Percentiles rank a stretch among this genome's conserved stretches.
Conservation (phyloP, 371 early-diverging fungal genomes). For the Coemansia sp. region DNA sequence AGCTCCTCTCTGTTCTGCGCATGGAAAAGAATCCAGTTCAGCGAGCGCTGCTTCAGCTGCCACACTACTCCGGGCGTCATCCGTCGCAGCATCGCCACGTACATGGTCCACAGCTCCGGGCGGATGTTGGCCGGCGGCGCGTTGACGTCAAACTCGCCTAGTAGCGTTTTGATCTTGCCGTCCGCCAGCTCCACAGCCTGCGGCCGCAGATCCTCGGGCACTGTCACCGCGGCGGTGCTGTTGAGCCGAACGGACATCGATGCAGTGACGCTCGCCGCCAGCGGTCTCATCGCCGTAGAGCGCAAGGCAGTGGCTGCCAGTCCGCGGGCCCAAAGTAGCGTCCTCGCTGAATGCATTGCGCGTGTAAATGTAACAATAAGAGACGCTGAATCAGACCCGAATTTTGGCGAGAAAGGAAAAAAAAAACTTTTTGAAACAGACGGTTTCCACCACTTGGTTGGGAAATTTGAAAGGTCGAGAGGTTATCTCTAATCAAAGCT, state of each 20-base stretch:
- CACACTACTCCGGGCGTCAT: conserved; percentile 2
- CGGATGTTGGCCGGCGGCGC: conserved; percentile 17
- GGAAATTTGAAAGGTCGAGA: neutral
- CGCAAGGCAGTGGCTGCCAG: neutral
- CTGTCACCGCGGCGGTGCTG: conserved; percentile 10
- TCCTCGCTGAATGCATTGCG: conserved; percentile 14
- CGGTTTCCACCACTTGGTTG: too few relatives aligned
- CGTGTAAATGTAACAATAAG: neutral
- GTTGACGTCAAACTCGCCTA: conserved; percentile 10
- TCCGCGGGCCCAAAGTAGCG: conserved; percentile 5
- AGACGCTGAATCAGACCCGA: neutral
- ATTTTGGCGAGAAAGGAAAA: neutral
- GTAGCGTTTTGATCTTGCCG: neutral
- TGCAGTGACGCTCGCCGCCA: neutral
- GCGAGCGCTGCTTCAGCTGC: conserved; percentile 16
- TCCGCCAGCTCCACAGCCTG: conserved; percentile 1
- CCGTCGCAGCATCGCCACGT: conserved; percentile 23
- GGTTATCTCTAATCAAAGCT: neutral
- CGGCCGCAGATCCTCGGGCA: conserved; percentile 26
- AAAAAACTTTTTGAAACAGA: too few relatives aligned
- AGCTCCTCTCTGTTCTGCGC: conserved; percentile 23
- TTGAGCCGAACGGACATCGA: conserved; percentile 4
- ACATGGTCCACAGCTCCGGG: conserved; percentile 24
- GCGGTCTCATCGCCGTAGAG: neutral
- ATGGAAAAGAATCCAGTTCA: conserved; percentile 35